A percentile compares a stretch with the other conserved stretches of the same genome.
Evolutionary conservation across 2,329 filamentous ascomycete species (phyloP).

Genomic region (Colletotrichum cordylinicola): DNA sequence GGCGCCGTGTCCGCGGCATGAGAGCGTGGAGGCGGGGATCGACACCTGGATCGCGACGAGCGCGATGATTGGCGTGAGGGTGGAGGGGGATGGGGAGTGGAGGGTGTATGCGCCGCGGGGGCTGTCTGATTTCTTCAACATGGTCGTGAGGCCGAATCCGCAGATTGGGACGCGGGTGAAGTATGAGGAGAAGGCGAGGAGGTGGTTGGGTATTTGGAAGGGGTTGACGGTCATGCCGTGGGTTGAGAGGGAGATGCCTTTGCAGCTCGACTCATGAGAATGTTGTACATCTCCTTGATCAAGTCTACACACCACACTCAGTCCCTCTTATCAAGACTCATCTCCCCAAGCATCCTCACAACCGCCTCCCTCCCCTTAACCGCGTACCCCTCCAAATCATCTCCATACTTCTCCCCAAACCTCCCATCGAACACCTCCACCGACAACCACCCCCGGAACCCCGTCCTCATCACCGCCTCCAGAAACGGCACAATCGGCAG

Average conservation of each 20-base stretch:
- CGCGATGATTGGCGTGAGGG: conserved; percentile 36
- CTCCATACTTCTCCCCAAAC: conserved; percentile 34
- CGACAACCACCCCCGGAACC: conserved; percentile 70
- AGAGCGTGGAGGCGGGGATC: conserved; percentile 36
- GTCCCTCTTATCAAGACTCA: conserved; percentile 1
- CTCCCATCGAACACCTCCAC: conserved; percentile 61
- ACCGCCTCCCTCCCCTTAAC: conserved; percentile 26
- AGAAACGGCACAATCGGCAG: conserved; percentile 71
- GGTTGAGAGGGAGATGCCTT: conserved; percentile 10
- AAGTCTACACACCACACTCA: neutral
- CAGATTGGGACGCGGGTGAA: conserved; percentile 28
- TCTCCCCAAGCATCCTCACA: conserved; percentile 10
- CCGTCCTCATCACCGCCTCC: conserved; percentile 69
- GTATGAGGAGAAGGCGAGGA: conserved; percentile 34
- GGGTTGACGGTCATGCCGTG: conserved; percentile 31
- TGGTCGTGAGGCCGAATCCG: conserved; percentile 37
- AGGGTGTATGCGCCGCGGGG: conserved; percentile 40
- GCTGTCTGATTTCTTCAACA: conserved; percentile 38
- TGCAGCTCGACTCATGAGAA: neutral
- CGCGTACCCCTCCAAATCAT: conserved; percentile 30
- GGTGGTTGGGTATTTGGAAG: conserved; percentile 36
- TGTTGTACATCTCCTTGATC: neutral
- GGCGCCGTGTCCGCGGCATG: conserved; percentile 31
- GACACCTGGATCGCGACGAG: conserved; percentile 39
- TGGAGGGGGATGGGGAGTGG: conserved; percentile 31